A percentile compares a stretch with the other conserved stretches of the same genome.
Conservation (phyloP, 495 filamentous ascomycete species). For the Corynascus novoguineensis region DNA sequence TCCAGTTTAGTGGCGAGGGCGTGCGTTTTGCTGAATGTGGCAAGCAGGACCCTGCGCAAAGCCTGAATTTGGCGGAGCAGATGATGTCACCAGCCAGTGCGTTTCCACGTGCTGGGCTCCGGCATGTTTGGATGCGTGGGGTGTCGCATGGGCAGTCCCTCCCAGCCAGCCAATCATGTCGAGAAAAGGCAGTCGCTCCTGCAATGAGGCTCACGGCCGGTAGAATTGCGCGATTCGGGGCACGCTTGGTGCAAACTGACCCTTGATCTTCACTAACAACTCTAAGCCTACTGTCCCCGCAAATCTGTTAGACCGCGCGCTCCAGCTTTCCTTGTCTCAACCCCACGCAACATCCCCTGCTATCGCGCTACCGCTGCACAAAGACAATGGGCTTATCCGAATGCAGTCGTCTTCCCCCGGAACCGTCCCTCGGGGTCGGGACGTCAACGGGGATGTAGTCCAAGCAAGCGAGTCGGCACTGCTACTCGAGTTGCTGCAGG, state of each 20-base stretch:
- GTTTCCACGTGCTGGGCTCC: background rate
- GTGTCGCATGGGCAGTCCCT: slow-evolving; percentile 1
- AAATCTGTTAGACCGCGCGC: background rate
- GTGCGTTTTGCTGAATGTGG: background rate
- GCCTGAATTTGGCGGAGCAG: background rate
- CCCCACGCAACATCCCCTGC: background rate
- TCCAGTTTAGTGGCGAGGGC: too few species aligned
- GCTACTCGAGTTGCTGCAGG: background rate
- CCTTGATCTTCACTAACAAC: background rate
- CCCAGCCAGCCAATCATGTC: background rate
- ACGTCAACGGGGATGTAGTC: background rate
- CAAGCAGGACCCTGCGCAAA: background rate
- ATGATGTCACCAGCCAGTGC: slow-evolving; percentile 7
- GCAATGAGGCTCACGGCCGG: background rate
- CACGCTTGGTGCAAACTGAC: slow-evolving; percentile 1
- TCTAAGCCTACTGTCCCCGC: background rate
- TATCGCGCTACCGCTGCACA: background rate
- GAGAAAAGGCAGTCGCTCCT: background rate
- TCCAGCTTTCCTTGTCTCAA: background rate
- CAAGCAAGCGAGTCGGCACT: background rate
- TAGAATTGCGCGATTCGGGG: slow-evolving; percentile 11
- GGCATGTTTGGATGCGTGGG: too few species aligned
- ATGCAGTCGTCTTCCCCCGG: background rate
- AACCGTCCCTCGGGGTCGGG: background rate
- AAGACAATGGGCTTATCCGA: background rate